Conservation (phyloP, 208 protist genomes). For the Tetramitus jugosus region DNA sequence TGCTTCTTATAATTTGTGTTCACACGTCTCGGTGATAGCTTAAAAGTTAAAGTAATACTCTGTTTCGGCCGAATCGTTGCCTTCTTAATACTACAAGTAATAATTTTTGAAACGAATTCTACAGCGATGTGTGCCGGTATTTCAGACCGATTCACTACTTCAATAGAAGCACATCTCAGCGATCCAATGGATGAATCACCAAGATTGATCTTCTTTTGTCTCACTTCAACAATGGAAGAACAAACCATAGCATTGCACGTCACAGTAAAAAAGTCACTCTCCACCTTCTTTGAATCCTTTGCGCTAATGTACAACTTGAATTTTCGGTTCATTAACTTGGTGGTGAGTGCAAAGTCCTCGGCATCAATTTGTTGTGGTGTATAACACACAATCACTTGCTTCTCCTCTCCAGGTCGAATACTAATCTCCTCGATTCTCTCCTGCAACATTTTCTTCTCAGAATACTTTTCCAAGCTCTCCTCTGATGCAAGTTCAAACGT, state of each 20-base stretch:
- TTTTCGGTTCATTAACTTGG: too few relatives aligned
- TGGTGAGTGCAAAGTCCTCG: too few relatives aligned
- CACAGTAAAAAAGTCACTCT: too few relatives aligned
- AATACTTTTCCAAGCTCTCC: too few relatives aligned
- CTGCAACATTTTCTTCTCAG: too few relatives aligned
- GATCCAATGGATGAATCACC: constrained; percentile 9
- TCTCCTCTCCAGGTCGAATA: too few relatives aligned
- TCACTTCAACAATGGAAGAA: constrained; percentile 1
- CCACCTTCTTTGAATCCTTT: too few relatives aligned
- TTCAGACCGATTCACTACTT: neutral
- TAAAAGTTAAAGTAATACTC: neutral
- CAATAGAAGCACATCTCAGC: neutral
- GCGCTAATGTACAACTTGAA: too few relatives aligned
- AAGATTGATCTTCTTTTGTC: neutral
- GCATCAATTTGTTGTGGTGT: too few relatives aligned
- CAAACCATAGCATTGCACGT: neutral
- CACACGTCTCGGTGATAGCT: constrained; percentile 14
- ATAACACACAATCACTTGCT: too few relatives aligned
- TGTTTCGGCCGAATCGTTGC: neutral
- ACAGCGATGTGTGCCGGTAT: neutral
- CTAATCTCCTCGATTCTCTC: too few relatives aligned
- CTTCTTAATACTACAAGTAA: neutral
- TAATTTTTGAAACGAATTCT: neutral
- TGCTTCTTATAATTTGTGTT: constrained; percentile 12
- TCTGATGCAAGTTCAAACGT: too few relatives aligned